Base-by-base conservation (phyloP, 148 eudicot species). In the Rhododendron mucronatum region DNA sequence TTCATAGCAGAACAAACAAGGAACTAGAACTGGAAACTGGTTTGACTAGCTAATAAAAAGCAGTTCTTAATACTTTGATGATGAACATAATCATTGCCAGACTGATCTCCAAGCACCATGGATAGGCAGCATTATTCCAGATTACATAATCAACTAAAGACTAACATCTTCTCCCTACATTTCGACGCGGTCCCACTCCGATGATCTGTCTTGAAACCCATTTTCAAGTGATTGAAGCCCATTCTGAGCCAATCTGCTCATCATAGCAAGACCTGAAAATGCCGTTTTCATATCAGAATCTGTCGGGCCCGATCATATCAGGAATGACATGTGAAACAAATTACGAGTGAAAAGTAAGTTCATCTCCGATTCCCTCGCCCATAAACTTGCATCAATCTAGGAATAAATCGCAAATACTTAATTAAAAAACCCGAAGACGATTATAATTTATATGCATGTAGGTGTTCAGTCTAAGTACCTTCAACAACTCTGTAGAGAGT, bases 401-500 rank as follows among this genome's bases (percentile, higher is more conserved):
- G 55, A 51, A 13, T 51, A 16, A 51, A 51, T 51, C 16, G 16
- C 16, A n/a, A n/a, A 7, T 13, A 63, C 4, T 63, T 9, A 9
- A 0, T 8, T 7, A 10, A 23, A 63, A 80, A 39, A 3, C 1
- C 5, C 0, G 5, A 79, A 45, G 4, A 14, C 8, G n/a, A n/a
- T n/a, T n/a, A n/a, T n/a, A n/a, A 18, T 2, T 53, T 28, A 4
- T 53, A 80, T 82, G 50, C 18, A 39, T 82, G 51, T 44, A 8
- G 23, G 73, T 28, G 12, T 59, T 9, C 30, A 2, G 35, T 82
- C 30, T 21, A 9, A 57, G 47, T 90, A 95, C 98, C 99, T 95
- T 96, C 97, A 73, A 94, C 89, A 23, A 94, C 94, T 91, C 87
- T 92, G 88, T 95, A 95, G 75, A 96, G 90, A 83, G 94, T 92